Percentiles rank a stretch among this genome's conserved stretches.
phyloP scores from a whole-genome alignment of 1,284 basidiomycete species.

The Pulchroboletus neoregius region DNA sequence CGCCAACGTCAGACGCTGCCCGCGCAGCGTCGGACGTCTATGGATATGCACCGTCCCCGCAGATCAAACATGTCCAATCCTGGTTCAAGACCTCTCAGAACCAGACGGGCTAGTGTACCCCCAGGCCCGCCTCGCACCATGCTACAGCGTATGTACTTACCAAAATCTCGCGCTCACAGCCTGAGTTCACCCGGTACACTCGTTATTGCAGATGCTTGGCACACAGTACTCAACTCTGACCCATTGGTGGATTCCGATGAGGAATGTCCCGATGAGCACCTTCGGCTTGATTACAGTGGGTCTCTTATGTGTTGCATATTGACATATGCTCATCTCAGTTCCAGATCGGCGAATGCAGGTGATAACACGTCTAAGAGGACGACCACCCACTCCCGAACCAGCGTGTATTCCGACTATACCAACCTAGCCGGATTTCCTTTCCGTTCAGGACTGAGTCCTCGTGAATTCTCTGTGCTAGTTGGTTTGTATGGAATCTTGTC shows the following conservation, averaged over 20 bases:
- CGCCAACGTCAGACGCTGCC: slow-evolving; percentile 25
- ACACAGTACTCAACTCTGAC: slow-evolving; percentile 56
- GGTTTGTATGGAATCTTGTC: slow-evolving; percentile 2
- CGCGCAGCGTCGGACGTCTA: slow-evolving; percentile 28
- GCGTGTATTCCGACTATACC: slow-evolving; percentile 17
- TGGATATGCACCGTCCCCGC: slow-evolving; percentile 28
- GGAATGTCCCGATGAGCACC: slow-evolving; percentile 59
- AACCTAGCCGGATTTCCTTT: slow-evolving; percentile 9
- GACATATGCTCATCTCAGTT: slow-evolving; percentile 11
- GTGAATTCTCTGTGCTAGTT: background rate
- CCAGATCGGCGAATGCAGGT: slow-evolving; percentile 55
- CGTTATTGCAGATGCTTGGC: slow-evolving; percentile 55
- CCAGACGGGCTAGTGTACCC: slow-evolving; percentile 25
- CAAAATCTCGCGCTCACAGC: slow-evolving; percentile 26
- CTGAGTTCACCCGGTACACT: slow-evolving; percentile 57
- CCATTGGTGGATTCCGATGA: slow-evolving; percentile 70
- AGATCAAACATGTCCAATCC: slow-evolving; percentile 24
- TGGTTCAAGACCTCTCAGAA: slow-evolving; percentile 22
- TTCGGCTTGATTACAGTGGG: slow-evolving; percentile 62
- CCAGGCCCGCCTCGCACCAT: slow-evolving; percentile 35
- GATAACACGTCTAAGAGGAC: slow-evolving; percentile 51
- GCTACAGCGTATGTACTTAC: slow-evolving; percentile 48
- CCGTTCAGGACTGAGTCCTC: background rate
- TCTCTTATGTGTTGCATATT: slow-evolving; percentile 18
- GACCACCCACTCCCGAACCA: slow-evolving; percentile 44